These are phyloP conservation scores for Fusarium sp. DNA, from an alignment of 2,329 filamentous ascomycete species.

Conservation along the genomic window DNA sequence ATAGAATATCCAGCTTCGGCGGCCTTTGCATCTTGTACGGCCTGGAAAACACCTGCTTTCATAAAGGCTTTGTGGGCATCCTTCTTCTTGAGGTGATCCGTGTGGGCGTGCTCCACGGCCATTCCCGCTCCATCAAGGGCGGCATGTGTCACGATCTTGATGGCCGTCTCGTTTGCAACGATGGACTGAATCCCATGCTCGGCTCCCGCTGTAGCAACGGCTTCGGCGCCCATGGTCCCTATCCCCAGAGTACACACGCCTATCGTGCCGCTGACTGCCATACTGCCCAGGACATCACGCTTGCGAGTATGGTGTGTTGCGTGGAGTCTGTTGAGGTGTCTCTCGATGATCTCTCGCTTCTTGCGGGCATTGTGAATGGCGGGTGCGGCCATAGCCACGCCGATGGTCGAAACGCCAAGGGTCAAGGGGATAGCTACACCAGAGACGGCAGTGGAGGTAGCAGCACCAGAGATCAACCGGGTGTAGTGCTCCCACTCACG, in stretches of 20 bases:
- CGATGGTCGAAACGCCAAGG: conserved; percentile 51
- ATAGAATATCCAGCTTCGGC: conserved; percentile 39
- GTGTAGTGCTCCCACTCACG: conserved; percentile 56
- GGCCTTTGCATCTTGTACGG: conserved; percentile 43
- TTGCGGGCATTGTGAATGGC: conserved; percentile 54
- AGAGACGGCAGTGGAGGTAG: conserved; percentile 52
- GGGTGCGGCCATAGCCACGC: conserved; percentile 51
- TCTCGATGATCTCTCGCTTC: conserved; percentile 54
- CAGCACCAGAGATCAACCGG: conserved; percentile 51
- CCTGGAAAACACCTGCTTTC: conserved; percentile 47
- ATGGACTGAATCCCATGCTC: conserved; percentile 47
- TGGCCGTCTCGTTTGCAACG: conserved; percentile 47
- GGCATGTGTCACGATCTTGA: conserved; percentile 49
- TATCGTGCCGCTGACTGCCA: conserved; percentile 51
- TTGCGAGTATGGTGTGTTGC: conserved; percentile 52
- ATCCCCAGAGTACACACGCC: conserved; percentile 50
- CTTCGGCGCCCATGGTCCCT: conserved; percentile 48
- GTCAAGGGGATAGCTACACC: conserved; percentile 52
- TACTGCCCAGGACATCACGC: conserved; percentile 52
- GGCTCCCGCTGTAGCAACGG: conserved; percentile 48
- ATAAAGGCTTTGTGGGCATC: conserved; percentile 47
- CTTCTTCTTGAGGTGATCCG: conserved; percentile 48
- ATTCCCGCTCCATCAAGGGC: conserved; percentile 51
- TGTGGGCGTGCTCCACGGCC: conserved; percentile 50
- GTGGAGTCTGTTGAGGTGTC: conserved; percentile 48